Base-by-base conservation (phyloP, 495 filamentous ascomycete species). In the Lophium mytilinum region DNA sequence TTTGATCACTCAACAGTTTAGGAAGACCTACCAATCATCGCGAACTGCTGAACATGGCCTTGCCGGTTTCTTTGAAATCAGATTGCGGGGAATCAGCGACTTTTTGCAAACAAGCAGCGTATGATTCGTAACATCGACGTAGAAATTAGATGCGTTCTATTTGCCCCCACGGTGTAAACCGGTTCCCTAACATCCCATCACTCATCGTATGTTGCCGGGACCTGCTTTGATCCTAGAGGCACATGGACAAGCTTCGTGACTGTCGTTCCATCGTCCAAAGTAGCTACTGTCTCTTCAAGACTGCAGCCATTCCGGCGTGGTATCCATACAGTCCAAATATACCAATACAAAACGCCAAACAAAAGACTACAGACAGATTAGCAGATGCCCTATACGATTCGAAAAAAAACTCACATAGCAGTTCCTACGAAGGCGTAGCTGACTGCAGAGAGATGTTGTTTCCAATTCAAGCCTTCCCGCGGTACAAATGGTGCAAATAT, bases 361-460 rank as follows among this genome's bases (percentile, higher is more conserved):
- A 78, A 12, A 34, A 87, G 69, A 58, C 83, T 87, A 53, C n/a
- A 4, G 37, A 64, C 12, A 6, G 9, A 30, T 61, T 41, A 63
- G 53, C 55, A 17, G 24, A 37, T 8, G 6, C 12, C 52, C 17
- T 18, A 21, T 21, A 37, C 9, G 48, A 40, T 18, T 37, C 49
- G 21, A 37, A 21, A 82, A 2, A 30, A 6, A 12, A 35, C 85
- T 78, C 73, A 88, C 85, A 86, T 77, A 33, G 75, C 76, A 42
- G 81, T 78, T 3, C 84, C 85, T 30, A 89, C 85, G 61, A 89
- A 72, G 1, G 86, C 85, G 73, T 89, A 89, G 8, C 80, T 87
- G 0, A 81, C 85, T 60, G 87, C 82, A 64, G 81, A 86, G 53
- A 89, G 75, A 36, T 81, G 75, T 9, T 78, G 78, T 54, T 79